Evolutionary conservation across 2,329 filamentous ascomycete species (phyloP), one percentile per base, ranked within the genome.

Genomic region (Aspergillus intermedius): DNA sequence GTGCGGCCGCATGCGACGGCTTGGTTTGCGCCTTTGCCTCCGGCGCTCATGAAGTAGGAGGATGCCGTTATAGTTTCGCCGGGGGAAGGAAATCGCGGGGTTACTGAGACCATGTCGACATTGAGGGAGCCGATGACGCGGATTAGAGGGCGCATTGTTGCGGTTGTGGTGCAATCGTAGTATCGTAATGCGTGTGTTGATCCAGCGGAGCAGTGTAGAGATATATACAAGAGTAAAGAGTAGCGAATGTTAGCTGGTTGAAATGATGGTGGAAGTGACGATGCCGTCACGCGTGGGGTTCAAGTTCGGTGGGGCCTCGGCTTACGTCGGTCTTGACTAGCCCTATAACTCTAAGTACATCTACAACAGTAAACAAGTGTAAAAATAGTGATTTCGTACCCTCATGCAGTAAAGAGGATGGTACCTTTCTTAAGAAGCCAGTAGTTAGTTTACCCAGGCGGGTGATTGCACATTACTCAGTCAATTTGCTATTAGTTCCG

Each of bases 11-110:
- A 90, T 21, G 90, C 89, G 48, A 95, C 87, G 51, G 90, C 91
- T 74, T 97, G 91, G 74, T 97, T 97, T 52, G 91, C 90, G 55
- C 91, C 91, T 73, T 98, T 98, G 49, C 93, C 91, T 60, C 91
- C 93, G 25, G 87, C 84, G 40, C 87, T 90, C 32, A 85, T 88
- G 63, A 79, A 79, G 72, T 95, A 95, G 17, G 82, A 83, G 55
- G 76, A 83, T 43, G 88, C 81, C 2, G 87, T 91, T 45, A 97
- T 78, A 2, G 91, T 97, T 72, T 98, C 91, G 57, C 91, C 93
- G 1, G 86, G 84, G 1, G 78, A 74, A 1, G 93, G 91, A 54
- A 95, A 82, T 54, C 91, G 88, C 4, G 88, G 77, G 30, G 93
- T 93, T 60, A 88, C 84, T 37, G 89, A 91, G 54, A 95, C 88